A percentile compares a stretch with the other conserved stretches of the same genome.
phyloP scores from a whole-genome alignment of 106 monocot genomes.

The Platanthera guangdongensis region DNA sequence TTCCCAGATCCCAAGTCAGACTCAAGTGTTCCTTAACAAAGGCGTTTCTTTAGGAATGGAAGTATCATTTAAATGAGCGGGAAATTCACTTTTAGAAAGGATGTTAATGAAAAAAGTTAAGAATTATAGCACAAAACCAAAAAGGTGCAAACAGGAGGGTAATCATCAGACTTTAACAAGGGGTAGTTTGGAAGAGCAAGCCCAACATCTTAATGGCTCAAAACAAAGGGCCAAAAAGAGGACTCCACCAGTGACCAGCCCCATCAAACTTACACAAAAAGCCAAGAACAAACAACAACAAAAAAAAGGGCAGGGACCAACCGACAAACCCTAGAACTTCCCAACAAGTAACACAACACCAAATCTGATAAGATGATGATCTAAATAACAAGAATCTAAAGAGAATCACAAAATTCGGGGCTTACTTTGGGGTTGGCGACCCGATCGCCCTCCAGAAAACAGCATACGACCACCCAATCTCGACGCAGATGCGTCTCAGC shows the following conservation, averaged over 20 bases:
- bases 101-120: neutral
- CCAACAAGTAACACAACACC: neutral
- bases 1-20: neutral
- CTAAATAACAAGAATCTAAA: neutral
- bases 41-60: neutral
- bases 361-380: neutral
- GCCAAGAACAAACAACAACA: neutral
- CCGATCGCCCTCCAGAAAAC: constrained; percentile 64
- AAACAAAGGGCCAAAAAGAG: constrained; percentile 2
- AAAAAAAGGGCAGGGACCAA: neutral
- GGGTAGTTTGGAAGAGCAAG: neutral
- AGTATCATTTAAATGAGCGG: neutral
- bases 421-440: constrained; percentile 4
- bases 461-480: constrained; percentile 83
- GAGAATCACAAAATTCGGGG: neutral
- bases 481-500: constrained; percentile 59
- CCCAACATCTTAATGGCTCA: neutral
- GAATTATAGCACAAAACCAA: neutral
- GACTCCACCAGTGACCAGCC: neutral
- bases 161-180: neutral
- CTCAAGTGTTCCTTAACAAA: neutral
- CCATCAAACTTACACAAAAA: constrained; percentile 8
- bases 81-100: neutral
- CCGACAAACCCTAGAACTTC: neutral
- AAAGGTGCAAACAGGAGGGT: neutral